Conservation (phyloP, 768 basidiomycete species). For the Lactifluus subvellereus region DNA sequence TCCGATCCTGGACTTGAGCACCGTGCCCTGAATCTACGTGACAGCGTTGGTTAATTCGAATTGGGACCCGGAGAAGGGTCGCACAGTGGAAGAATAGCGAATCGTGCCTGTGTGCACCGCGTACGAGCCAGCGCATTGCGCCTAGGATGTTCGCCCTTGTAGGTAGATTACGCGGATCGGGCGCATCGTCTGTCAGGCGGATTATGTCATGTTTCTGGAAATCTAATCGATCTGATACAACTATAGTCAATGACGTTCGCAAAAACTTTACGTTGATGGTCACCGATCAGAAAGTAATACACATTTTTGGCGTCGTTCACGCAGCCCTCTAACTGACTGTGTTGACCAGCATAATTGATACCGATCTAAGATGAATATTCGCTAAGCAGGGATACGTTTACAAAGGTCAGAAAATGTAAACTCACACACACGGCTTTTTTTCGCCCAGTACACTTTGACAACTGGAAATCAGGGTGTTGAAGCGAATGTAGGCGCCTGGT, state of each 20-base stretch:
- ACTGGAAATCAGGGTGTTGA: conserved; percentile 31
- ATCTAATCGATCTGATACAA: conserved; percentile 31
- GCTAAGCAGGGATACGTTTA: background rate
- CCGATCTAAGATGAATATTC: conserved; percentile 35
- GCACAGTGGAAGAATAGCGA: conserved; percentile 39
- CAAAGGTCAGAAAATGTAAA: background rate
- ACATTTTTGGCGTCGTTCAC: conserved; percentile 47
- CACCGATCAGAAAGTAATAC: conserved; percentile 35
- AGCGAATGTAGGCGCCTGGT: background rate
- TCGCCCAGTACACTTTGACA: conserved; percentile 41
- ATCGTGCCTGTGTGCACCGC: conserved; percentile 42
- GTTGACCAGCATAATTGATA: conserved; percentile 40
- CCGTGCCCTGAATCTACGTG: conserved; percentile 42
- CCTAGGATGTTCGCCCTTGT: conserved; percentile 44
- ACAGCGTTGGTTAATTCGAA: background rate
- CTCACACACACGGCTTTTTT: conserved; percentile 39
- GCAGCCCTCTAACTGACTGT: conserved; percentile 38
- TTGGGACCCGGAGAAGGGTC: background rate
- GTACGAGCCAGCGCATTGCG: conserved; percentile 48
- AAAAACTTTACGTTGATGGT: background rate
- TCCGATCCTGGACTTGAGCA: conserved; percentile 39
- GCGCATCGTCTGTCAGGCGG: conserved; percentile 41
- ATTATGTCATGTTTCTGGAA: conserved; percentile 45
- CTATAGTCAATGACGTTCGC: background rate
- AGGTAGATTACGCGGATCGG: conserved; percentile 35